A percentile compares a stretch with the other conserved stretches of the same genome.
phyloP scores from a whole-genome alignment of 805 yeast species.

The Candida ipomoeae region DNA sequence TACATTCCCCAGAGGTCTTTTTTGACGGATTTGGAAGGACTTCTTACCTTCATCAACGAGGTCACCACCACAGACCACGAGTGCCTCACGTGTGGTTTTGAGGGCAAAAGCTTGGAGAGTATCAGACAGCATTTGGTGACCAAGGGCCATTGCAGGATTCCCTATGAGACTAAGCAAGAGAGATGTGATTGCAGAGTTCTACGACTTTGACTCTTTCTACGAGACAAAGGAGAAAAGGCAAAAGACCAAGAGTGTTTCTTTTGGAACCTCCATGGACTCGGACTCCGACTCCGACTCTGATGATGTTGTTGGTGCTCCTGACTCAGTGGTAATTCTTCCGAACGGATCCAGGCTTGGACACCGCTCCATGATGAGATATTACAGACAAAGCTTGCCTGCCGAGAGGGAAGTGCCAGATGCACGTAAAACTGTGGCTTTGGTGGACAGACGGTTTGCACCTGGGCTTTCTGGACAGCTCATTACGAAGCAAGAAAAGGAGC shows the following conservation, averaged over 20 bases:
- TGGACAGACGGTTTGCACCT: constrained; percentile 53
- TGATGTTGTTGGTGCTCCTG: constrained; percentile 10
- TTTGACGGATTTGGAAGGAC: constrained; percentile 35
- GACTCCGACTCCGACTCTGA: constrained; percentile 15
- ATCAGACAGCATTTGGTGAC: constrained; percentile 41
- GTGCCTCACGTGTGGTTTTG: constrained; percentile 43
- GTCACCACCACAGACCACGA: constrained; percentile 37
- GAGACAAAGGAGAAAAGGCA: constrained; percentile 16
- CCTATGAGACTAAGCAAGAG: constrained; percentile 42
- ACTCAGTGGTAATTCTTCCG: constrained; percentile 51
- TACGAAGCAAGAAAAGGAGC: constrained; percentile 32
- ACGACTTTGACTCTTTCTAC: constrained; percentile 24
- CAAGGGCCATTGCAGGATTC: constrained; percentile 45
- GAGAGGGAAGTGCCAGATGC: constrained; percentile 51
- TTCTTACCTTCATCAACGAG: constrained; percentile 36
- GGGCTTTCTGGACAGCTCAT: constrained; percentile 30
- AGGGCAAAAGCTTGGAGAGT: constrained; percentile 38
- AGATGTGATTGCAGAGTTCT: constrained; percentile 33
- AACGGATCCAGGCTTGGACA: constrained; percentile 80
- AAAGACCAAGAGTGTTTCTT: constrained; percentile 25
- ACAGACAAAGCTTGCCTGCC: constrained; percentile 52
- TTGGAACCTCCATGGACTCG: constrained; percentile 20
- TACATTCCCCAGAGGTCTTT: constrained; percentile 43
- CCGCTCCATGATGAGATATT: constrained; percentile 65
- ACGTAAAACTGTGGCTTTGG: constrained; percentile 69